phyloP scores from a whole-genome alignment of 495 filamentous ascomycete species.

The Geoglossum glabrum region DNA sequence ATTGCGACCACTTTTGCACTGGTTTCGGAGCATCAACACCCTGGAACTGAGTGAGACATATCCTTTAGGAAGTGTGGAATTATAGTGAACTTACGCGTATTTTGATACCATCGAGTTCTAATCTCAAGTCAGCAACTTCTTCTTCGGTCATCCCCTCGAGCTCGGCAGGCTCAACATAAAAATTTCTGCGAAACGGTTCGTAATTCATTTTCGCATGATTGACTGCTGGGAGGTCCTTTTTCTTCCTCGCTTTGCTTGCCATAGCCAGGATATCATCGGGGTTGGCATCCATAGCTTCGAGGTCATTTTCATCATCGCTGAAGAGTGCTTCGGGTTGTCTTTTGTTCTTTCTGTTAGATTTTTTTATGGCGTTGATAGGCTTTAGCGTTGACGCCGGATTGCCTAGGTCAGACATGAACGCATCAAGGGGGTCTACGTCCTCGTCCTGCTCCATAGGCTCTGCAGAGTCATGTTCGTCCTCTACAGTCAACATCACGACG shows the following conservation, averaged over 20 bases:
- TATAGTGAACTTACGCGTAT: constrained; percentile 25
- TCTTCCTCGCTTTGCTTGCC: constrained; percentile 73
- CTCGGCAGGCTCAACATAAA: constrained; percentile 81
- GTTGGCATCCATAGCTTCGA: constrained; percentile 51
- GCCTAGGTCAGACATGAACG: constrained; percentile 77
- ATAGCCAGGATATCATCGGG: constrained; percentile 74
- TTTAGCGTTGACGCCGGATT: constrained; percentile 19
- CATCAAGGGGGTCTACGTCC: constrained; percentile 81
- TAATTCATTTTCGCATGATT: constrained; percentile 74
- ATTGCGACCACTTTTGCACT: constrained; percentile 92
- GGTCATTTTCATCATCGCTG: constrained; percentile 55
- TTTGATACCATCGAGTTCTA: constrained; percentile 90
- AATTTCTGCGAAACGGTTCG: constrained; percentile 73
- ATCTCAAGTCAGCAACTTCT: constrained; percentile 58
- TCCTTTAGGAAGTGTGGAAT: not conserved
- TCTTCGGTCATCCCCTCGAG: constrained; percentile 68
- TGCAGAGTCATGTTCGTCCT: constrained; percentile 10
- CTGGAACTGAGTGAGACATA: constrained; percentile 9
- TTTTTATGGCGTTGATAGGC: not conserved
- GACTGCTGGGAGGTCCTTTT: constrained; percentile 77
- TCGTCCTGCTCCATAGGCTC: constrained; percentile 33
- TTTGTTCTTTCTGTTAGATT: constrained; percentile 10
- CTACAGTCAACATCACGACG: constrained; percentile 21
- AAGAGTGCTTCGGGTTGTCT: constrained; percentile 66
- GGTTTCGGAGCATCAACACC: constrained; percentile 79